Base-by-base conservation (phyloP, 306 rosid species). In the Abrus pulchellus region DNA sequence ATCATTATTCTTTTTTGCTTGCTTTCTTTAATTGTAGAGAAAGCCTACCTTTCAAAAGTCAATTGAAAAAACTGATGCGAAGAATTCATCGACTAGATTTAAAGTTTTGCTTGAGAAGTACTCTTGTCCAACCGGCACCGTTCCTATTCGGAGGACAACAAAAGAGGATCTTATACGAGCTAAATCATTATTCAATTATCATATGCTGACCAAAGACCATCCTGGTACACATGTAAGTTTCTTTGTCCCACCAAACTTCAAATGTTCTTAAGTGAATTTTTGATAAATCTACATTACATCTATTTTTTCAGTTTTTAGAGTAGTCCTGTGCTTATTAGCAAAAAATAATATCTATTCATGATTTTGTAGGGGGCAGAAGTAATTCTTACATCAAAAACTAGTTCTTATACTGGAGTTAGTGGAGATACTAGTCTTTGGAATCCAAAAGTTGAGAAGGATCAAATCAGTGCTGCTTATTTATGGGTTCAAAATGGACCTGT, bases 61-160 rank as follows among this genome's bases (percentile, higher is more conserved):
- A 7, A 28, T 4, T 7, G 7, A 0, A 38, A 27, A 60, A 71
- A 49, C 9, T 8, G 14, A 4, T 29, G 5, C 4, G 5, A 4
- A 10, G 0, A 29, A 3, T 6, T 73, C 32, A 13, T 10, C n/a
- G 0, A 4, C 4, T 5, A 72, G 27, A 20, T 0, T 8, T 0
- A 41, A 5, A 0, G 41, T 10, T 9, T 3, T 14, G 5, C 60
- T 80, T 28, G 75, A 52, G 57, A 64, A 63, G 4, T 48, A 7
- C 1, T 0, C 0, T 0, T 80, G 84, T 53, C 68, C 68, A 0
- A 5, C 0, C 10, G 68, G 11, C 12, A 63, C 52, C 0, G 80
- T 80, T 4, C 84, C 80, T 41, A 74, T 81, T 10, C 12, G 27
- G 1, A 73, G 84, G 9, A 64, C 30, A 74, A 65, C 75, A 1